Conservation (phyloP, 768 basidiomycete genomes). For the Daedaleopsis nitida region DNA sequence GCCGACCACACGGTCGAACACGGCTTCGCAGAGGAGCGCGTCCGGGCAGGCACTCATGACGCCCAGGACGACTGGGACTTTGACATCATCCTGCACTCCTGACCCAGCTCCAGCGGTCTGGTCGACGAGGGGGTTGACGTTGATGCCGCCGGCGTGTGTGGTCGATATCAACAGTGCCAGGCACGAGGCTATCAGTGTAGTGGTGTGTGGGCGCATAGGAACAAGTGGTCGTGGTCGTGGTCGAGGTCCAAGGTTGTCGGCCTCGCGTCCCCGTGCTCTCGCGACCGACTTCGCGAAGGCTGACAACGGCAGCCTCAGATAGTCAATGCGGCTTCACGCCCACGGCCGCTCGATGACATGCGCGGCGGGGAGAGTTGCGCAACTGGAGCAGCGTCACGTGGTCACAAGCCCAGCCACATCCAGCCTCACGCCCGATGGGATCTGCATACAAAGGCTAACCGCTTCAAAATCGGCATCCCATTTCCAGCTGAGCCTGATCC, state of each 20-base stretch:
- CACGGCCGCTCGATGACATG: not conserved
- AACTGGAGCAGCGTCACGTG: slow-evolving; percentile 7
- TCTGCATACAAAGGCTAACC: not conserved
- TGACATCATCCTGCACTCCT: slow-evolving; percentile 27
- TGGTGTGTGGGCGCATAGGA: not conserved
- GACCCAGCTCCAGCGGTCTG: slow-evolving; percentile 7
- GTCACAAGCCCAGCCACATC: not conserved
- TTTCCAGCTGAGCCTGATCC: no score
- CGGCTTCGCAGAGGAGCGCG: slow-evolving; percentile 76
- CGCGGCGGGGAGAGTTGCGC: slow-evolving; percentile 9
- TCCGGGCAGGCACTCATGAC: slow-evolving; percentile 82
- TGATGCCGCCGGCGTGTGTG: not conserved
- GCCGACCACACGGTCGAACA: slow-evolving; percentile 72
- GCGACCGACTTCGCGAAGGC: not conserved
- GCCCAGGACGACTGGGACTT: slow-evolving; percentile 55
- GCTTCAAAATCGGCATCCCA: not conserved
- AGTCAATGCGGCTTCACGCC: not conserved
- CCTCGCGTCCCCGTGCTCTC: not conserved
- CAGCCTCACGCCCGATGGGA: not conserved
- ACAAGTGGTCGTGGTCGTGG: slow-evolving; percentile 14
- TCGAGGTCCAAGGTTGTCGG: not conserved
- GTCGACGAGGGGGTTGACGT: not conserved
- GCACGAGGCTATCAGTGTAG: not conserved
- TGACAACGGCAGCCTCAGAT: not conserved
- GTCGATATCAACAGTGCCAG: not conserved